Evolutionary conservation across 2,329 filamentous ascomycete species (phyloP).

Genomic region (Pseudocercospora musae): DNA sequence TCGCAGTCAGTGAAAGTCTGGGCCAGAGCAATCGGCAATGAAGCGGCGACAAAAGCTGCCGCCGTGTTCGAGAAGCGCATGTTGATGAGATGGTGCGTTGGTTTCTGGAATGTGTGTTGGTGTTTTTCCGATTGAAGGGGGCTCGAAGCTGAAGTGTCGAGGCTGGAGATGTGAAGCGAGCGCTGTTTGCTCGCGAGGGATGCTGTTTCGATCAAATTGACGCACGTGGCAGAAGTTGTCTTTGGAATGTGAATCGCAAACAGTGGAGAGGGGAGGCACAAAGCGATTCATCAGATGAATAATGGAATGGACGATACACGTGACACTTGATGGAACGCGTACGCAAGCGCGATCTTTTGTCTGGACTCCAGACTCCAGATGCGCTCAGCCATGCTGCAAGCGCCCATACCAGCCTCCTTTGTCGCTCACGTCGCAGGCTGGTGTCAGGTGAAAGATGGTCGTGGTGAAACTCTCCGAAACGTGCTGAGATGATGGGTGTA

Average conservation of each 20-base stretch:
- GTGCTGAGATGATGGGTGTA: background rate
- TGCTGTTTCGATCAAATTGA: background rate
- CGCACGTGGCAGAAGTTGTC: background rate
- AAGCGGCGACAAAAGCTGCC: slow-evolving; percentile 36
- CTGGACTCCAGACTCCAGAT: background rate
- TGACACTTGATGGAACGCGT: background rate
- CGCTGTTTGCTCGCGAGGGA: background rate
- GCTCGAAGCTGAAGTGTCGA: background rate
- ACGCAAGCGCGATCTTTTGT: slow-evolving; percentile 1
- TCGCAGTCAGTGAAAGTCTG: slow-evolving; percentile 79
- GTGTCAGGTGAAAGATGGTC: background rate
- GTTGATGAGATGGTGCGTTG: slow-evolving; percentile 4
- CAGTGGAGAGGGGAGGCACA: background rate
- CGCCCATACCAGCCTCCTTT: background rate
- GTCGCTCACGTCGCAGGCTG: background rate
- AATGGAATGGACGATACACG: background rate
- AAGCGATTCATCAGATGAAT: slow-evolving; percentile 2
- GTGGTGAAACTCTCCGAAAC: slow-evolving; percentile 2
- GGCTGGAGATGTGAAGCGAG: background rate
- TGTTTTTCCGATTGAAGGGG: background rate
- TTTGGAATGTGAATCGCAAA: background rate
- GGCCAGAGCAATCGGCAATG: slow-evolving; percentile 54
- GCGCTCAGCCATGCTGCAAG: background rate
- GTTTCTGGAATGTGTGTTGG: background rate
- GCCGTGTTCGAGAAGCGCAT: slow-evolving; percentile 35